Base-by-base conservation (phyloP, 2,329 filamentous ascomycete species). In the Fonsecaea monophora region DNA sequence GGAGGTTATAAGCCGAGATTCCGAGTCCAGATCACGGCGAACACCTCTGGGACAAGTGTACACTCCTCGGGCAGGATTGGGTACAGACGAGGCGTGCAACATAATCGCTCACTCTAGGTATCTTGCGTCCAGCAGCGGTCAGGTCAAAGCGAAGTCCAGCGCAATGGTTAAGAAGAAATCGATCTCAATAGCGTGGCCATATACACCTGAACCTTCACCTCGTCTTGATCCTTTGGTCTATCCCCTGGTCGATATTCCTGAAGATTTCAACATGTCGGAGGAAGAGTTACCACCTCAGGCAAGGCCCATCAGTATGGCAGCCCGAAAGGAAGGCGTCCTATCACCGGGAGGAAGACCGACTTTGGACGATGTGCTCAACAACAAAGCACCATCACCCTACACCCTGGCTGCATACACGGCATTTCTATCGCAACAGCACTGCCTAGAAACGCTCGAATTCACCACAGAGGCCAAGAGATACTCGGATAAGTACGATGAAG, bases 391-490 rank as follows among this genome's bases (percentile, higher is more conserved):
- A 8, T 89, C 92, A 48, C 95, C 95, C 72, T 98, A 92, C 86
- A 97, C 94, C 0, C 84, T 97, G 8, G 89, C 88, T 67, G 94
- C 94, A 37, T 98, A 98, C 79, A 98, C 95, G 88, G 94, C 94
- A 64, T 98, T 96, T 75, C 85, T 98, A 3, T 97, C 94, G 0
- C 94, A 96, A 76, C 98, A 98, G 75, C 94, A 98, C 79, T 99
- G 95, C 77, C 83, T 98, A 71, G 95, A 99, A 79, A 97, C 94
- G 1, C 84, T 99, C 45, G 95, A 98, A 77, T 99, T 99, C 78
- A 97, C 94, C 48, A 90, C 97, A 84, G 95, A 97, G 77, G 91
- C 94, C 25, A 91, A 93, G 65, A 87, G 92, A 68, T 99, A 98
- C 77, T 86, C 88, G 60, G 87, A 89, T 73, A 85, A 87, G 73